Base-by-base conservation (phyloP, 106 monocot species). In the Acorus gramineus region DNA sequence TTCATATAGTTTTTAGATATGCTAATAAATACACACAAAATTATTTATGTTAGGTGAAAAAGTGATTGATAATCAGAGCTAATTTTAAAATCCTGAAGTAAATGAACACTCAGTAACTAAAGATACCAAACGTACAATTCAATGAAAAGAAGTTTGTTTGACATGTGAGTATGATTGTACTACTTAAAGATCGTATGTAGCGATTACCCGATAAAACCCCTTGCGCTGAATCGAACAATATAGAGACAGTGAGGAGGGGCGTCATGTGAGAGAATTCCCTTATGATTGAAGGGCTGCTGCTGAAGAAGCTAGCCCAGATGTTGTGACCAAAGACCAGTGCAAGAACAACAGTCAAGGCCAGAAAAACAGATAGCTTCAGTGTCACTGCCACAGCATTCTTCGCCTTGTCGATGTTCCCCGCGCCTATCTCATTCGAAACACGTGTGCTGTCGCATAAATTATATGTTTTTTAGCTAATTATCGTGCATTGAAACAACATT, bases 371-470 rank as follows among this genome's bases (percentile, higher is more conserved):
- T 7, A 93, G 85, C 66, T 85, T 88, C 45, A 93, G 50, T 3
- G 93, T 81, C 56, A 83, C 82, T 6, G 57, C 42, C 13, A 93
- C 77, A 0, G 85, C 85, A 61, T 77, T 81, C 65, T 88, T 88
- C 0, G 85, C 93, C 63, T 78, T 75, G 47, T 76, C 63, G 11
- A 62, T 47, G 53, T 93, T 82, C 59, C 93, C 85, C 7, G 75
- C 80, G 3, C 93, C 93, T 2, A 85, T 72, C 66, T 93, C 88
- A 69, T 88, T 93, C 8, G 93, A 85, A 48, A 93, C 88, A 44
- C 82, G 82, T 1, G 93, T 88, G 78, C 88, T 93, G 69, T n/a
- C 8, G 59, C 28, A 28, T 28, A 28, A 28, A 28, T 28, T 28
- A 28, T 28, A 28, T 28, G 28, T 28, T 28, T 28, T n/a, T 28